phyloP scores from a whole-genome alignment of 441 rosid genomes.

The Mallotus japonicus region DNA sequence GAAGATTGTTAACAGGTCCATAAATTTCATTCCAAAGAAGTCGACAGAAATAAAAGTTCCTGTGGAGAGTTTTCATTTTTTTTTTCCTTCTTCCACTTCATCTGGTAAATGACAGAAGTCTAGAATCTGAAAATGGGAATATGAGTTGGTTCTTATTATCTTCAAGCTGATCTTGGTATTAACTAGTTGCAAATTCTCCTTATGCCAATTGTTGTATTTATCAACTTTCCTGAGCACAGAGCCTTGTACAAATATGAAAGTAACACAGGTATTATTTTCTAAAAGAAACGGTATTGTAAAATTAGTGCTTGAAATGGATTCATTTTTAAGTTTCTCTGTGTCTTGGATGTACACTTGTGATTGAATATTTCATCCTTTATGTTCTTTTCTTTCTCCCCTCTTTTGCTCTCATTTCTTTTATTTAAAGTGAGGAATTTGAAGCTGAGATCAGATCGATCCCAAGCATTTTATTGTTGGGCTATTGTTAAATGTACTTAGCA shows the following conservation, averaged over 20 bases:
- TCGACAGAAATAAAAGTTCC: conserved; percentile 19
- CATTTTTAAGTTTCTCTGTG: conserved; percentile 17
- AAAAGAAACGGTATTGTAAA: conserved; percentile 31
- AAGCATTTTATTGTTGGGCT: too few relatives aligned
- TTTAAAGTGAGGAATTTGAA: not conserved
- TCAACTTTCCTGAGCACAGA: conserved; percentile 18
- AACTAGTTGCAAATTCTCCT: conserved; percentile 3
- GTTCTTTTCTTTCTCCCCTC: not conserved
- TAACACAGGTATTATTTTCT: conserved; percentile 29
- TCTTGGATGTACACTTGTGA: not conserved
- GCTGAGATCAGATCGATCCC: too few relatives aligned
- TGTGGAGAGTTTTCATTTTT: conserved; percentile 14
- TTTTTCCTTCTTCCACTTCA: conserved; percentile 20
- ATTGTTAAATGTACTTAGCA: too few relatives aligned
- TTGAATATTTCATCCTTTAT: not conserved
- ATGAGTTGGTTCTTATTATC: conserved; percentile 21
- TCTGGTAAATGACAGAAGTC: conserved; percentile 23
- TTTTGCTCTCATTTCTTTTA: too few relatives aligned
- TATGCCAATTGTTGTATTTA: conserved; percentile 20
- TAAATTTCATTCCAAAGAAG: conserved; percentile 30
- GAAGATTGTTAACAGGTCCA: conserved; percentile 77
- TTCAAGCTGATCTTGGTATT: conserved; percentile 20
- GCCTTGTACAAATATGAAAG: conserved; percentile 40
- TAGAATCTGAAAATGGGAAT: conserved; percentile 24
- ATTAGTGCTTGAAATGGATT: conserved; percentile 34